Base-by-base conservation (phyloP, 345 rosid genomes). In the Bruguiera parviflora region DNA sequence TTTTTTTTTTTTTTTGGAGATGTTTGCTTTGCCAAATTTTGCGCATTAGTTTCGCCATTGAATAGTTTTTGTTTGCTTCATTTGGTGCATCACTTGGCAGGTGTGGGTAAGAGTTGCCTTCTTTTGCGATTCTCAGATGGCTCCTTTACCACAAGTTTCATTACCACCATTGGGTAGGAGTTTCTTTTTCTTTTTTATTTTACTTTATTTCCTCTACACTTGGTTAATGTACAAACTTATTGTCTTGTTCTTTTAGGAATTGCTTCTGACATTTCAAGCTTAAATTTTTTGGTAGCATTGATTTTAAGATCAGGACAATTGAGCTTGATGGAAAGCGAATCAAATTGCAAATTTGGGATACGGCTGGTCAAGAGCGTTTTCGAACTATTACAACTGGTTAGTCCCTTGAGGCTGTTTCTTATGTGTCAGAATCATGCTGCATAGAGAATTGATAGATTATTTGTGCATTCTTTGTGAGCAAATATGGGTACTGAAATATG, bases 81-180 rank as follows among this genome's bases (percentile, higher is more conserved):
- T 65, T 61, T 18, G 39, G 57, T 66, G 24, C 58, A 39, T 67
- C 57, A 27, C 58, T 56, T 82, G 57, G 73, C 86, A 91, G 97
- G 97, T 79, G 97, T 89, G 73, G 97, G 97, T 9, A 91, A 91
- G 78, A 91, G 93, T 85, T 91, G 97, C 73, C 85, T 91, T 71
- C 80, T 91, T 1, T 81, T 91, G 79, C 92, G 97, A 69, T 91
- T 91, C 80, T 89, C 97, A 0, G 97, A 89, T 84, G 97, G 90
- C 75, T 86, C 96, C 71, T 91, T 91, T 71, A 87, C 96, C 19
- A 91, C 96, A 6, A 91, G 97, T 77, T 91, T 91, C 77, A 89
- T 91, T 74, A 89, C 97, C 22, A 89, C 97, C 65, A 91, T 89
- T 64, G 96, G 97, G 97, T 91, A 7, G 57, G 80, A 64, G 10